These are phyloP conservation scores for Phoma herbarum DNA, from an alignment of 2,329 filamentous ascomycete genomes.

Conservation along the genomic window DNA sequence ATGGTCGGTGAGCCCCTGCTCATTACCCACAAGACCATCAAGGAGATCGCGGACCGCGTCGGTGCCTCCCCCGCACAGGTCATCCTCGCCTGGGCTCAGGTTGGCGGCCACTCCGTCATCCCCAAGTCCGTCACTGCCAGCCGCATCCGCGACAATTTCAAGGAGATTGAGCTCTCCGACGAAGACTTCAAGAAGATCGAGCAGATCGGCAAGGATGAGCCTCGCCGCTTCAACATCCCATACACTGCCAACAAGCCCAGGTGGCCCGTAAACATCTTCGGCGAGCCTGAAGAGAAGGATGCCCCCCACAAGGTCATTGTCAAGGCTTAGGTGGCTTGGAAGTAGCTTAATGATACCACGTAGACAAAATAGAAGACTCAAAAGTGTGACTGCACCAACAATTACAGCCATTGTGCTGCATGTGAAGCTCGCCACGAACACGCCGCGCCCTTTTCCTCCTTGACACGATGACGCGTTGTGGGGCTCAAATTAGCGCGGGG, in stretches of 20 bases:
- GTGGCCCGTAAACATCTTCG: slow-evolving; percentile 67
- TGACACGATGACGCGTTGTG: not conserved
- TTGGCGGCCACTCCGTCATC: slow-evolving; percentile 56
- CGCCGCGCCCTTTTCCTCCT: not conserved
- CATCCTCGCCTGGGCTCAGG: slow-evolving; percentile 85
- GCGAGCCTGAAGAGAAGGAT: slow-evolving; percentile 62
- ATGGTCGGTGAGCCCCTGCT: slow-evolving; percentile 62
- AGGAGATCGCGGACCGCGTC: slow-evolving; percentile 69
- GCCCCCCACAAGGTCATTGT: slow-evolving; percentile 58
- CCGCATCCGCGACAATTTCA: slow-evolving; percentile 45
- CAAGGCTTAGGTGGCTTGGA: slow-evolving; percentile 17
- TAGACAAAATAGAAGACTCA: slow-evolving; percentile 13
- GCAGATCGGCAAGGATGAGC: slow-evolving; percentile 65
- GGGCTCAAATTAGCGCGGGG: not conserved
- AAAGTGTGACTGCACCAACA: not conserved
- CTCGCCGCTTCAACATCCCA: slow-evolving; percentile 64
- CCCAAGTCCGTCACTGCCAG: slow-evolving; percentile 45
- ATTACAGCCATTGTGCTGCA: not conserved
- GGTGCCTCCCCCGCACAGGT: slow-evolving; percentile 78
- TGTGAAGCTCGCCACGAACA: not conserved
- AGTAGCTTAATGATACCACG: slow-evolving; percentile 11
- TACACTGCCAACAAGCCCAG: slow-evolving; percentile 58
- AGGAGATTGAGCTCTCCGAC: slow-evolving; percentile 42
- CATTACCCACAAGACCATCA: slow-evolving; percentile 66
- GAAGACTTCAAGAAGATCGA: slow-evolving; percentile 47